phyloP scores from a whole-genome alignment of 495 filamentous ascomycete species.

The Aspergillus asperescens region DNA sequence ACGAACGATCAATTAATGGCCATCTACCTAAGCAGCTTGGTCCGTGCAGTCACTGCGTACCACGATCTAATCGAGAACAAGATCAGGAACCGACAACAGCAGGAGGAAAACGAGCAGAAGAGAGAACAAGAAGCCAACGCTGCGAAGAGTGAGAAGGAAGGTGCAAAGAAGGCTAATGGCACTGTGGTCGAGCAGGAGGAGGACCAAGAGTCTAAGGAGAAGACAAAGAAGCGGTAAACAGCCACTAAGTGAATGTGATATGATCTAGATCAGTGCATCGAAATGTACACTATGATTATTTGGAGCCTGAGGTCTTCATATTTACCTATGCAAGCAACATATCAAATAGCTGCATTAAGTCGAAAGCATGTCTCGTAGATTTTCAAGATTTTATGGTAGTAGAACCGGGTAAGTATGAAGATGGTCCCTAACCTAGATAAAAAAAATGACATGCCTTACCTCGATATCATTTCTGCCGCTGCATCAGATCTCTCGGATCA shows the following conservation, averaged over 20 bases:
- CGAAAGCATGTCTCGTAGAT: too few relatives aligned
- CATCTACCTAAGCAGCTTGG: conserved; percentile 93
- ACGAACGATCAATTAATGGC: conserved; percentile 98
- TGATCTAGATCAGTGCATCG: conserved; percentile 24
- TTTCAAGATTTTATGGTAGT: too few relatives aligned
- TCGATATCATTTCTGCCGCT: too few relatives aligned
- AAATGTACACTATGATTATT: conserved; percentile 27
- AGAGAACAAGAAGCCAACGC: conserved; percentile 59
- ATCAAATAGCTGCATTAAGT: too few relatives aligned
- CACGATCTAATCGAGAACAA: conserved; percentile 99
- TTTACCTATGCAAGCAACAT: too few relatives aligned
- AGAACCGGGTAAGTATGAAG: too few relatives aligned
- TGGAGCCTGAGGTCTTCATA: too few relatives aligned
- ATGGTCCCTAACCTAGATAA: too few relatives aligned
- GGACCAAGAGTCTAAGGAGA: conserved; percentile 60
- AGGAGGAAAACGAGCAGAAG: conserved; percentile 88
- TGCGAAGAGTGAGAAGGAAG: conserved; percentile 59
- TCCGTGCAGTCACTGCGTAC: conserved; percentile 97
- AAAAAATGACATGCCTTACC: too few relatives aligned
- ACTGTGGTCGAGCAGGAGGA: conserved; percentile 59
- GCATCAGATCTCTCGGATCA: too few relatives aligned
- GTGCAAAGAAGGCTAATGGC: conserved; percentile 52
- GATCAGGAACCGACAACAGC: conserved; percentile 96
- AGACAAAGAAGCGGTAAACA: conserved; percentile 50
- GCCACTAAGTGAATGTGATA: conserved; percentile 36